Base-by-base conservation (phyloP, 2,329 filamentous ascomycete genomes). In the Boeremia exigua region DNA sequence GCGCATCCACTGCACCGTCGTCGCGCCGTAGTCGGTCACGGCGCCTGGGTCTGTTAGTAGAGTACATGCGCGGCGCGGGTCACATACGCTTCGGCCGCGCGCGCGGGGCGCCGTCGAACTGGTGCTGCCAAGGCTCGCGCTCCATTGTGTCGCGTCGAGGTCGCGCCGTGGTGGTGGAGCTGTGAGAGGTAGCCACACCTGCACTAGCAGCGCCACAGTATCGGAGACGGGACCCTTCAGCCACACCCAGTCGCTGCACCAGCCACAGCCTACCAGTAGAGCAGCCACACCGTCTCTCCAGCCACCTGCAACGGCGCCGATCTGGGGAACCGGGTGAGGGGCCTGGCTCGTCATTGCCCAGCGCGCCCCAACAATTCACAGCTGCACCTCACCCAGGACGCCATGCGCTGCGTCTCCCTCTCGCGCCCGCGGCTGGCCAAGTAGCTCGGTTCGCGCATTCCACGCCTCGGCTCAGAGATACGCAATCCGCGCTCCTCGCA, bases 11-110 rank as follows among this genome's bases (percentile, higher is more conserved):
- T 96, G 91, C 48, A 90, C 88, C 74, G 96, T 85, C 9, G 92
- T 95, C 23, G 93, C 89, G 69, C 92, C 90, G 83, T 96, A 96
- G 77, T 97, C 93, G 39, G 93, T 97, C 12, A 96, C 91, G 39
- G 92, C 90, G 61, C 92, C 92, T 96, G 61, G 5, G 23, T n/a
- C 14, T n/a, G 14, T 47, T 23, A 38, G 42, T 33, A 38, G 33
- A 27, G 25, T n/a, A 14, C 15, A 30, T 28, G 7, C 6, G 14
- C 25, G 4, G 43, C 14, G 33, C 12, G 14, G 32, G 32, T 2
- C 15, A 56, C 48, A 44, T 67, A 75, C 74, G 68, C 59, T 75
- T 75, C 2, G 73, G 73, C 33, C 73, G 66, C 37, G 71, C 68
- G 27, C 73, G 67, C 56, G 67, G 65, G 28, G 63, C 66, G 49